Conservation (phyloP, 2,329 filamentous ascomycete genomes). For the Alternaria dauci region DNA sequence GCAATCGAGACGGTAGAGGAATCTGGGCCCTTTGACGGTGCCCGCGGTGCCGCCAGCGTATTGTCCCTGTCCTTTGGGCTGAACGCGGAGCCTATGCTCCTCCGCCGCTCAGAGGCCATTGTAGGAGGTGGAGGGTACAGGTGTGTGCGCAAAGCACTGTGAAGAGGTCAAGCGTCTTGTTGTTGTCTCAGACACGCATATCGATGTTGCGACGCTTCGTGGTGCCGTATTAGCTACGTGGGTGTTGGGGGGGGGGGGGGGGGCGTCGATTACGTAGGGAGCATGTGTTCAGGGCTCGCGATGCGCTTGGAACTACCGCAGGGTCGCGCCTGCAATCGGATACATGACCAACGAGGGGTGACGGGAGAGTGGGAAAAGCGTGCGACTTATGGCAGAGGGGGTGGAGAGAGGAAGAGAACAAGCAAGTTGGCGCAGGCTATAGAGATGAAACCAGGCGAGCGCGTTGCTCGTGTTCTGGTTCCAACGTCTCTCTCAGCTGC, state of each 20-base stretch:
- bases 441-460: conserved; percentile 15
- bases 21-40: conserved; percentile 37
- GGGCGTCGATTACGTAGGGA: conserved; percentile 26
- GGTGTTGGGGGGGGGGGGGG: no score
- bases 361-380: not conserved
- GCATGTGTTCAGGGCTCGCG: not conserved
- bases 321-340: conserved; percentile 3
- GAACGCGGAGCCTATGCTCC: conserved; percentile 33
- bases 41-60: conserved; percentile 36
- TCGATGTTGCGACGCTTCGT: conserved; percentile 7
- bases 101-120: conserved; percentile 39
- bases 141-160: conserved; percentile 5
- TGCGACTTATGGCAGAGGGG: not conserved
- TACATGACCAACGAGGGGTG: conserved; percentile 1
- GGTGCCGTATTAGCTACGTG: conserved; percentile 5
- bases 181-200: conserved; percentile 14
- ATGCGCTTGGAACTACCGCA: conserved; percentile 6
- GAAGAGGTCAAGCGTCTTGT: not conserved
- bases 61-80: conserved; percentile 24
- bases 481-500: conserved; percentile 9
- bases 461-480: conserved; percentile 5
- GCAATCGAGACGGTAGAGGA: conserved; percentile 44
- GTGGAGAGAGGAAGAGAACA: not conserved
- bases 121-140: not conserved
- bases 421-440: conserved; percentile 4